These are phyloP conservation scores for Talaromyces albobiverticillius DNA, from an alignment of 2,329 filamentous ascomycete genomes.

Conservation along the genomic window DNA sequence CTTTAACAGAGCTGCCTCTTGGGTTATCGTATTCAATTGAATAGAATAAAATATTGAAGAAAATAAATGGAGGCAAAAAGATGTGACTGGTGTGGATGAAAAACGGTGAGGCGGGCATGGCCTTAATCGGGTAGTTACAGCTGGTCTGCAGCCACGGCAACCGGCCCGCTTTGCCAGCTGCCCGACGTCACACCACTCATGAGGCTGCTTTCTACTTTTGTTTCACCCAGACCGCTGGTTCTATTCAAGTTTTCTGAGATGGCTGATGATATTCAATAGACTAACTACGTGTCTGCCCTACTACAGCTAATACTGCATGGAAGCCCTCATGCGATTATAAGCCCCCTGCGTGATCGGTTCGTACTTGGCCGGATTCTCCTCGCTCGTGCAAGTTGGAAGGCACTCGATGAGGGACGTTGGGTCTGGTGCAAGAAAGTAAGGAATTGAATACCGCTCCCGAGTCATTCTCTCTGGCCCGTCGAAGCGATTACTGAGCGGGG, in stretches of 20 bases:
- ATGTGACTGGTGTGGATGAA: neutral
- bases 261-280: too few species aligned
- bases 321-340: constrained; percentile 36
- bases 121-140: neutral
- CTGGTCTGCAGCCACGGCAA: constrained; percentile 10
- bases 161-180: constrained; percentile 6
- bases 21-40: neutral
- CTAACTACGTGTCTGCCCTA: constrained; percentile 9
- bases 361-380: constrained; percentile 49
- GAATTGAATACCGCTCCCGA: constrained; percentile 56
- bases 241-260: too few species aligned
- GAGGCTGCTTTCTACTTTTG: too few species aligned
- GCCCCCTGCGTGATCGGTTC: constrained; percentile 45
- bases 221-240: too few species aligned
- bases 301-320: constrained; percentile 35
- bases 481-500: constrained; percentile 39
- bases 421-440: constrained; percentile 57
- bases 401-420: constrained; percentile 52
- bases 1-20: neutral
- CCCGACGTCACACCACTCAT: neutral
- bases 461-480: constrained; percentile 44
- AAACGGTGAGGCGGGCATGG: constrained; percentile 5
- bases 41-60: too few species aligned
- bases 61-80: neutral
- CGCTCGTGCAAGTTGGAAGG: constrained; percentile 46